Evolutionary conservation across 768 basidiomycete species (phyloP), one percentile per base, ranked within the genome.

Genomic region (Roridomyces roridus): DNA sequence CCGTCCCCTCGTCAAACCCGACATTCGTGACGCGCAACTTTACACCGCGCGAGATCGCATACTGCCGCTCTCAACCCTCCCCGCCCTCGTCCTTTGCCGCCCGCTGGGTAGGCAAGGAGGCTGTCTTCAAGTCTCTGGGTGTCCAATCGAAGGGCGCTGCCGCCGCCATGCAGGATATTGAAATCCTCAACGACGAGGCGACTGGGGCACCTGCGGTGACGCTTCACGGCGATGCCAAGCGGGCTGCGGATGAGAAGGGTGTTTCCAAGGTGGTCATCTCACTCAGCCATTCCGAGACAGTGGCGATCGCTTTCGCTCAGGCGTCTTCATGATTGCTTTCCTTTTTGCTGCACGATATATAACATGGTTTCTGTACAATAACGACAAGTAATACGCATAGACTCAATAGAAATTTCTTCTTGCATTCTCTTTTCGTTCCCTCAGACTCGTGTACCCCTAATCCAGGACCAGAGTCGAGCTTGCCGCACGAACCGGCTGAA

Each of bases 41-140:
- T 76, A 98, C 96, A 18, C 85, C 87, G 10, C 86, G 81, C 21
- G 97, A 99, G 76, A 84, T 89, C 63, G 75, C 82, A 11, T 98
- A 98, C 80, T 98, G 96, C 75, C 80, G 77, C 46, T 65, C 83
- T n/a, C 94, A 98, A 67, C 88, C 96, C 3, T 92, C 91, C 44
- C 86, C 92, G 17, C 73, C 83, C 1, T 90, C 97, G 8, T 98
- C 96, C 2, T 95, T 97, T 69, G 96, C 97, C 20, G 96, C 92
- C 31, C 91, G 96, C 52, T 99, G 97, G 96, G 92, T 85, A 25
- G 96, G 94, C 47, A 99, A 98, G 75, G 97, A 98, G 72, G 96
- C 96, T 3, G 86, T 91, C 50, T 98, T 98, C 87, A 98, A 98
- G 78, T 91, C 94, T 5, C 83, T 99, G 1, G 91, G 93, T 20